Base-by-base conservation (phyloP, 306 rosid genomes). In the Benincasa hispida region DNA sequence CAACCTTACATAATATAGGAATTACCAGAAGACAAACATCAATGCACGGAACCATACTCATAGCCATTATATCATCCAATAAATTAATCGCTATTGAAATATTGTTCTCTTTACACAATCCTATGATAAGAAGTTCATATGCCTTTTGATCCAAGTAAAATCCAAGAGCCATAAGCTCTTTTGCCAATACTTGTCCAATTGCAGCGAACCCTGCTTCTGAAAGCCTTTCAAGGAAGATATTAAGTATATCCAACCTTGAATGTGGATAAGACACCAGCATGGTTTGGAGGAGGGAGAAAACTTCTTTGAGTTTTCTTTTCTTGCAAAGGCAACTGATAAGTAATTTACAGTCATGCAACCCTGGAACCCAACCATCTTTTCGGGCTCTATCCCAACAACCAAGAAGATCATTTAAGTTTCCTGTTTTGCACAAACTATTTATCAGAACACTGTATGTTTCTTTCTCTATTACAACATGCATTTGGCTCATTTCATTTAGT, bases 371-470 rank as follows among this genome's bases (percentile, higher is more conserved):
- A 78, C 80, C 74, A 55, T 85, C 83, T 63, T 80, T 80, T 68
- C 47, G 81, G 76, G 97, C 93, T 76, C 74, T 24, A 53, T 80
- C 79, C 96, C 89, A 91, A 80, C 82, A 90, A 81, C 65, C 28
- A 79, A 27, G 82, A 14, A 90, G 82, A 76, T 88, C 94, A 81
- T 34, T 85, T 79, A 47, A 81, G 75, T 90, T 91, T 84, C 87
- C 90, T 60, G 79, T 89, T 81, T 87, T 88, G 60, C 95, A 87
- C 32, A 90, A 85, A 82, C 88, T 75, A 78, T 63, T 79, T 27
- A 94, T 63, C 50, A 91, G 32, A 74, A 87, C 79, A 30, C 86
- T 83, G 76, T 86, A 90, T 10, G 97, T 87, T 86, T 84, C 89
- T 14, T 80, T 89, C 65, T 85, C 74, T 60, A 91, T 79, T 74